These are phyloP conservation scores for Gentiana dahurica DNA, from an alignment of 257 asterid species.

Conservation along the genomic window DNA sequence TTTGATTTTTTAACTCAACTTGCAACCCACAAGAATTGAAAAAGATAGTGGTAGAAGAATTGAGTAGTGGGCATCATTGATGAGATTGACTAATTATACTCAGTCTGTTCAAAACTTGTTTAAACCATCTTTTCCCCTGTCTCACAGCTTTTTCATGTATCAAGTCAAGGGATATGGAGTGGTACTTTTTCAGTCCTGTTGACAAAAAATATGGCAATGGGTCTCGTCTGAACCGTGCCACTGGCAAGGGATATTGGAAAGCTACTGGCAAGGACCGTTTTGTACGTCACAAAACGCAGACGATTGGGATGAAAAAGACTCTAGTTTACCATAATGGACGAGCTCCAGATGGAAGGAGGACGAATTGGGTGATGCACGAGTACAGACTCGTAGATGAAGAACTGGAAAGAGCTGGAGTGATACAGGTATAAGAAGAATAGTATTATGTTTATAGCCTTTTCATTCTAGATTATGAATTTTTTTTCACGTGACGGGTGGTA, in stretches of 20 bases:
- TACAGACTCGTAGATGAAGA: conserved; percentile 78
- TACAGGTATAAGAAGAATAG: conserved; percentile 41
- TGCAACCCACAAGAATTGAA: no score
- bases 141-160: conserved; percentile 47
- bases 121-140: background rate
- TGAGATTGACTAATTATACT: no score
- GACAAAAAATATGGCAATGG: conserved; percentile 91
- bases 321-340: conserved; percentile 88
- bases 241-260: conserved; percentile 95
- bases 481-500: conserved; percentile 13
- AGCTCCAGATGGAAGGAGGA: conserved; percentile 92
- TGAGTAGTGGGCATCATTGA: no score
- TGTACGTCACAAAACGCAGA: conserved; percentile 50
- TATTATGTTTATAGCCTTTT: background rate
- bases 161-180: conserved; percentile 78
- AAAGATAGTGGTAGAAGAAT: no score
- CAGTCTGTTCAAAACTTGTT: no score
- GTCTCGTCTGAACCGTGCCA: conserved; percentile 89
- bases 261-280: conserved; percentile 90
- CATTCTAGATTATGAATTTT: conserved; percentile 5
- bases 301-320: conserved; percentile 89
- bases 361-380: conserved; percentile 99
- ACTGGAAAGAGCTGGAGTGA: conserved; percentile 61
- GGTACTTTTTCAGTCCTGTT: conserved; percentile 93
- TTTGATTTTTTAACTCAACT: no score